phyloP scores from a whole-genome alignment of 2,329 filamentous ascomycete genomes.

The Phaeosphaeriaceae sp. region DNA sequence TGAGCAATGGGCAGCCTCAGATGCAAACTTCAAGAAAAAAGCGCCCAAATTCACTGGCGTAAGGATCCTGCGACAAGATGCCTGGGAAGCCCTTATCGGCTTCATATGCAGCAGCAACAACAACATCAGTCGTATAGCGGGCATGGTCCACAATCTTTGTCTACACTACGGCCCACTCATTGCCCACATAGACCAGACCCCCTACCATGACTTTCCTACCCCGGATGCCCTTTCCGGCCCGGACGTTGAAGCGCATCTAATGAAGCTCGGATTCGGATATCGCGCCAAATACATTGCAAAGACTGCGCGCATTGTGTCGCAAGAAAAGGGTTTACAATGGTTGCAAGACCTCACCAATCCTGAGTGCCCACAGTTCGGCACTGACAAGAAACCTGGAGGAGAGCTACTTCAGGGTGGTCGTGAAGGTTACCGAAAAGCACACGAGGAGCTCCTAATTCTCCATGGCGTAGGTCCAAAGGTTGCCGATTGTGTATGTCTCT shows the following conservation, averaged over 20 bases:
- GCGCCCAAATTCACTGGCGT: constrained; percentile 89
- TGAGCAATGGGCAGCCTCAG: constrained; percentile 81
- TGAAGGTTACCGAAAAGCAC: constrained; percentile 77
- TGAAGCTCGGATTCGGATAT: constrained; percentile 90
- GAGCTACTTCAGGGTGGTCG: constrained; percentile 59
- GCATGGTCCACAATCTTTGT: constrained; percentile 96
- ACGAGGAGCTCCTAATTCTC: constrained; percentile 77
- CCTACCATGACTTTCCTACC: constrained; percentile 86
- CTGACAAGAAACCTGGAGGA: constrained; percentile 51
- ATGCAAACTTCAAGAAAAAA: constrained; percentile 86
- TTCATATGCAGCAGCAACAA: constrained; percentile 99
- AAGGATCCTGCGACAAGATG: constrained; percentile 89
- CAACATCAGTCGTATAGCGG: constrained; percentile 91
- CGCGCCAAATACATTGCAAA: constrained; percentile 89
- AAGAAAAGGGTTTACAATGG: constrained; percentile 73
- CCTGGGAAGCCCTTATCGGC: constrained; percentile 90
- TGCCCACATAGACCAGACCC: constrained; percentile 69
- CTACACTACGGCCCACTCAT: constrained; percentile 81
- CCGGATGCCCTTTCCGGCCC: constrained; percentile 74
- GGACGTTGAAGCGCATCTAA: constrained; percentile 79
- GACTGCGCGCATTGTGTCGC: constrained; percentile 78
- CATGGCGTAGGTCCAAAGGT: constrained; percentile 96
- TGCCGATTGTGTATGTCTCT: constrained; percentile 93
- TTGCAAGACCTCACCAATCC: constrained; percentile 79
- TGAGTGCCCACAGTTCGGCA: constrained; percentile 67